phyloP scores from a whole-genome alignment of 2,329 filamentous ascomycete species.

The Verticillium isaacii region DNA sequence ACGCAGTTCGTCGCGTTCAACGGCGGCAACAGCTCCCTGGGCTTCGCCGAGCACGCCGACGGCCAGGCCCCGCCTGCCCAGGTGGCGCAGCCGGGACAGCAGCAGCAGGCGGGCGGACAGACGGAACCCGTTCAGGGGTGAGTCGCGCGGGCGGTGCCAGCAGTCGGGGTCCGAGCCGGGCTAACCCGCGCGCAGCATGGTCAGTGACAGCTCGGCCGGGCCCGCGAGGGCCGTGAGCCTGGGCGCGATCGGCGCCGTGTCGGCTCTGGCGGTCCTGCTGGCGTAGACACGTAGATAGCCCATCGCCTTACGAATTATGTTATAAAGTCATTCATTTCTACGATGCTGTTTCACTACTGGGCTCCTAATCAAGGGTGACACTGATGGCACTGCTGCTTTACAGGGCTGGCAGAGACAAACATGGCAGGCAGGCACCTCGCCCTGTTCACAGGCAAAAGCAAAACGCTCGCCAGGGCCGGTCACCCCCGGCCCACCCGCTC shows the following conservation, averaged over 20 bases:
- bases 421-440: too few species aligned
- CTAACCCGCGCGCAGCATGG: not conserved
- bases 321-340: not conserved
- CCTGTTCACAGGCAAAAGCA: too few species aligned
- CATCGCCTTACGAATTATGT: not conserved
- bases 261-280: not conserved
- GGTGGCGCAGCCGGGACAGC: not conserved
- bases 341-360: too few species aligned
- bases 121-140: not conserved
- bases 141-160: not conserved
- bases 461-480: too few species aligned
- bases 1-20: slow-evolving; percentile 56
- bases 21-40: slow-evolving; percentile 48
- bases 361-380: too few species aligned
- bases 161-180: not conserved
- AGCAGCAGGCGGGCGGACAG: not conserved
- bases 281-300: not conserved
- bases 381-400: too few species aligned
- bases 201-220: not conserved
- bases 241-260: not conserved
- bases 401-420: too few species aligned
- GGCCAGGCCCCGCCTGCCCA: not conserved
- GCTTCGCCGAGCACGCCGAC: slow-evolving; percentile 33
- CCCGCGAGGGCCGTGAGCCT: not conserved
- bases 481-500: too few species aligned